These are phyloP conservation scores for Capsicum rhomboideum DNA, from an alignment of 257 asterid genomes.

Conservation along the genomic window DNA sequence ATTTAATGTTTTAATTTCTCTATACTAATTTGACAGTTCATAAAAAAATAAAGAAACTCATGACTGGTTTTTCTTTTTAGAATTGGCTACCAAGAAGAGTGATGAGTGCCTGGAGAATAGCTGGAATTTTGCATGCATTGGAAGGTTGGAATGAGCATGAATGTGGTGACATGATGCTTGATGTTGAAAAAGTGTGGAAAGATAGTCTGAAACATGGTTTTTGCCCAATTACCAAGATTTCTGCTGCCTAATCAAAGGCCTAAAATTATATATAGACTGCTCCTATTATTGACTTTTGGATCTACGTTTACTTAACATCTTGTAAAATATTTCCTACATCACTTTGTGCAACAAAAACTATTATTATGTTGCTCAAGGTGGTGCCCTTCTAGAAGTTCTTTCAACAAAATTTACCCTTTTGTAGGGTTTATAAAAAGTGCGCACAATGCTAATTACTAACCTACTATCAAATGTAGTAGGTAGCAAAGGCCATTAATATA, in stretches of 20 bases:
- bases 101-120: slow-evolving; percentile 66
- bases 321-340: not conserved
- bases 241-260: not conserved
- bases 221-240: slow-evolving; percentile 25
- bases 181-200: slow-evolving; percentile 51
- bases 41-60: not conserved
- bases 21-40: not conserved
- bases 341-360: not conserved
- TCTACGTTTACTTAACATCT: not conserved
- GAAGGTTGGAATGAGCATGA: slow-evolving; percentile 80
- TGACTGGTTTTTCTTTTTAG: slow-evolving; percentile 16
- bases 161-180: slow-evolving; percentile 58
- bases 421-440: not conserved
- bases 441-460: not conserved
- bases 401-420: not conserved
- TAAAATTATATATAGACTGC: not conserved
- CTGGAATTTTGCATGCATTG: slow-evolving; percentile 63
- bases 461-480: not conserved
- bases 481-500: not conserved
- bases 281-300: not conserved
- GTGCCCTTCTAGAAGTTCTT: not conserved
- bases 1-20: not conserved
- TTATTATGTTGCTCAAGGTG: not conserved
- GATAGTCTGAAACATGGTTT: slow-evolving; percentile 68
- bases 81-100: slow-evolving; percentile 84